Percentiles rank a stretch among this genome's conserved stretches.
Evolutionary conservation across 169 alveolate genomes (phyloP).

Genomic region (Cryptosporidium sp.): DNA sequence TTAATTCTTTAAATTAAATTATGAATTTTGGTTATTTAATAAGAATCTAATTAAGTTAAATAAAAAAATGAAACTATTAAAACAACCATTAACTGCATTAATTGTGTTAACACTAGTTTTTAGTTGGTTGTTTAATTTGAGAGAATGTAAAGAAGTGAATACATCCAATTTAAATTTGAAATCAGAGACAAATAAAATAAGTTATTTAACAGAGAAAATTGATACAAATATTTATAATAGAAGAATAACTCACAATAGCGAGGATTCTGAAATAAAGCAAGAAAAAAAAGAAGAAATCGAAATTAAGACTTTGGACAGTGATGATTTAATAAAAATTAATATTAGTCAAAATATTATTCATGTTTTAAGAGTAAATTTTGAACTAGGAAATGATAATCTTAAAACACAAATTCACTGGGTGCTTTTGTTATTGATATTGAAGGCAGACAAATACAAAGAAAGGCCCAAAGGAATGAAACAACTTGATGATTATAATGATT

Average conservation of each 20-base stretch:
- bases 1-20: background rate
- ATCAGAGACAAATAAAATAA: background rate
- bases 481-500: slow-evolving; percentile 15
- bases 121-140: background rate
- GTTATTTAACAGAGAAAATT: slow-evolving; percentile 4
- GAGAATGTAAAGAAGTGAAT: background rate
- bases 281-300: background rate
- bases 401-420: slow-evolving; percentile 42
- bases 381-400: slow-evolving; percentile 6
- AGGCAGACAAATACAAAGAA: slow-evolving; percentile 5
- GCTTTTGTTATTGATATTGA: slow-evolving; percentile 24
- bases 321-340: background rate
- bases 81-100: background rate
- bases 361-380: slow-evolving; percentile 41
- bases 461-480: slow-evolving; percentile 29
- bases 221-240: slow-evolving; percentile 1
- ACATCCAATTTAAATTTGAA: background rate
- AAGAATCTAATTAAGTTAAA: background rate
- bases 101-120: background rate
- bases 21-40: background rate
- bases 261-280: background rate
- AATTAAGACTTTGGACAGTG: background rate
- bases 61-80: background rate
- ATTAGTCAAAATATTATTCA: slow-evolving; percentile 10
- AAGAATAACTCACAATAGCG: background rate